Evolutionary conservation across 169 alveolate species (phyloP).

Genomic region (Babesia microti): DNA sequence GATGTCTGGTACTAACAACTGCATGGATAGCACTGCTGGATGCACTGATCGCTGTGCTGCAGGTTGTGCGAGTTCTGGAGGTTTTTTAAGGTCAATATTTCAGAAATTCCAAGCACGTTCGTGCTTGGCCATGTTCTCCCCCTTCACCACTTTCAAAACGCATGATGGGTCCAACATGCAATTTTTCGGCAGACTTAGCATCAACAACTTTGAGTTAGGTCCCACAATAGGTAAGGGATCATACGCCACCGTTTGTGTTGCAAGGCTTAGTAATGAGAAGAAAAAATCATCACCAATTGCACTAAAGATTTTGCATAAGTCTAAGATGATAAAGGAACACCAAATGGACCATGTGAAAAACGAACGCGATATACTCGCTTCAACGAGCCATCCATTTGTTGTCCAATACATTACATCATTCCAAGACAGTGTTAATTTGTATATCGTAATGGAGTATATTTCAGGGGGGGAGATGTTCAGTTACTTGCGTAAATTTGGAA

Average conservation of each 20-base stretch:
- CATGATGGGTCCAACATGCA: slow-evolving; percentile 2
- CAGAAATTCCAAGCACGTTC: too few relatives aligned
- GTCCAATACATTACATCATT: slow-evolving; percentile 55
- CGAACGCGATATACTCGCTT: slow-evolving; percentile 42
- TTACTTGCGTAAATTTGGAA: slow-evolving; percentile 36
- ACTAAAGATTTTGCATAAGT: slow-evolving; percentile 53
- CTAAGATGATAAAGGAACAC: slow-evolving; percentile 40
- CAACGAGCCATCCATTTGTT: slow-evolving; percentile 62
- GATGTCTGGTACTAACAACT: neutral
- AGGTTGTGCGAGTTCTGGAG: neutral
- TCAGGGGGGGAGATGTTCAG: slow-evolving; percentile 70
- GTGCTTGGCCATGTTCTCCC: too few relatives aligned
- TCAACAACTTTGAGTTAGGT: slow-evolving; percentile 21
- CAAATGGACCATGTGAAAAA: slow-evolving; percentile 51
- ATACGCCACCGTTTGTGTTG: slow-evolving; percentile 44
- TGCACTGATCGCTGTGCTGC: neutral
- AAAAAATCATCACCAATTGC: slow-evolving; percentile 15
- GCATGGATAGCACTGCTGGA: neutral
- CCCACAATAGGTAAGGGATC: slow-evolving; percentile 47
- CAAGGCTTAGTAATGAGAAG: slow-evolving; percentile 2
- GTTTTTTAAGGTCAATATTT: neutral
- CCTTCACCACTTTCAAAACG: neutral
- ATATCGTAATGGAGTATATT: slow-evolving; percentile 65
- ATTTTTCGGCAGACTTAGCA: slow-evolving; percentile 9
- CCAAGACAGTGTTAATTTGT: slow-evolving; percentile 54